Evolutionary conservation across 805 yeast genomes (phyloP).

Genomic region (Ogataea methylovora): DNA sequence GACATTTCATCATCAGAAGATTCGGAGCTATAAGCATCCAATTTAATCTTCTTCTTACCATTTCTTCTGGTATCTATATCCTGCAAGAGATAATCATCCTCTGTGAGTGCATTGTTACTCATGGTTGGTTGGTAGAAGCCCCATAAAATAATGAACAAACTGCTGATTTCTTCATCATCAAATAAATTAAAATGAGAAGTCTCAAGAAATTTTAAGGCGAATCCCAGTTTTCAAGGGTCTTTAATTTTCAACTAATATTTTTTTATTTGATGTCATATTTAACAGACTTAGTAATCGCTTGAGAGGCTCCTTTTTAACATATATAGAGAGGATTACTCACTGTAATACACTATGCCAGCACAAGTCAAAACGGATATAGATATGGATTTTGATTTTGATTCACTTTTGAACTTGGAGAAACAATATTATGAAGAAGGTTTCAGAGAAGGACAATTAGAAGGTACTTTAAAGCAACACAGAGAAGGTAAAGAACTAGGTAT

Average conservation of each 20-base stretch:
- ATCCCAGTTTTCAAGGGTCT: no score
- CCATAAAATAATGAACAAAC: no score
- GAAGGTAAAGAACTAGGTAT: conserved; percentile 86
- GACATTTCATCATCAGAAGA: conserved; percentile 14
- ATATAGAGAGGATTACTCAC: not conserved
- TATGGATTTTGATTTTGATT: conserved; percentile 45
- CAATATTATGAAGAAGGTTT: conserved; percentile 63
- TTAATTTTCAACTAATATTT: no score
- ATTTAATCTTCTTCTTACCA: conserved; percentile 4
- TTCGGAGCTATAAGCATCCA: conserved; percentile 15
- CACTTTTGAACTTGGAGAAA: conserved; percentile 52
- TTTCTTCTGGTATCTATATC: conserved; percentile 11
- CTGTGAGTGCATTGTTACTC: conserved; percentile 1
- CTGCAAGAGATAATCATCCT: conserved; percentile 9
- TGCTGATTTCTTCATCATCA: not conserved
- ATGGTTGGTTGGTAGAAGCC: no score
- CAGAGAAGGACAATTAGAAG: conserved; percentile 59
- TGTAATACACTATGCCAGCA: conserved; percentile 8
- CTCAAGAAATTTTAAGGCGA: no score
- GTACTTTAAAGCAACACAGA: conserved; percentile 46
- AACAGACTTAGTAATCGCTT: no score
- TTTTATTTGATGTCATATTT: no score
- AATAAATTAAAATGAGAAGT: no score
- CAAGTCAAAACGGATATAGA: conserved; percentile 4
- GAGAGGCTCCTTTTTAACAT: not conserved